Evolutionary conservation across 2,329 filamentous ascomycete genomes (phyloP), one percentile per base, ranked within the genome.

Genomic region (Cladosporium sp.): DNA sequence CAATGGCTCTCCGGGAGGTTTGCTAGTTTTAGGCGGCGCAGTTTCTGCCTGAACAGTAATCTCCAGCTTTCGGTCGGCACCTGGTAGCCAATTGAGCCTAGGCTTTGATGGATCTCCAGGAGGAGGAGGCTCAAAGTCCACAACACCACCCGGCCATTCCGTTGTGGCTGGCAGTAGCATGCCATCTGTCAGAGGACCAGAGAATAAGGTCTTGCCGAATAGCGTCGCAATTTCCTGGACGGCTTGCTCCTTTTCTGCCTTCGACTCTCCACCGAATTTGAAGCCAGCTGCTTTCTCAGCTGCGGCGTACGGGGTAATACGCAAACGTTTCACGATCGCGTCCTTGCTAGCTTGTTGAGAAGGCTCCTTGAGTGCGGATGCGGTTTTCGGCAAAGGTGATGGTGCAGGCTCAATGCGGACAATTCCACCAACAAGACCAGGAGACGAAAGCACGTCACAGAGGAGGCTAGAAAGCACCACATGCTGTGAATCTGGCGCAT

Each of bases 111-210:
- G 46, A 66, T 69, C 29, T 74, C 77, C 53, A 53, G 59, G 49
- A 16, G 71, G 66, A 11, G 79, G 68, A 29, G 82, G 81, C 36
- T 93, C 85, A 60, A 96, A 88, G 60, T 84, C 84, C 46, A 96
- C 62, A 20, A 96, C 79, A 1, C 89, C 92, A 2, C 93, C 93
- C 55, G 90, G 83, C 83, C 92, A 96, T 72, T 81, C 52, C 77
- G 74, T 49, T 76, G 77, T 30, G 74, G 83, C 59, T 1, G 79
- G 80, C 16, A 98, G 70, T 12, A 96, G 70, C 71, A 92, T 86
- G 2, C 92, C 91, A 67, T 98, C 89, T 0, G 91, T 96, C 43
- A 98, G 66, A 4, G 93, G 90, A 0, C 93, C 93, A 49, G 86
- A 80, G 1, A 97, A 72, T 15, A 97, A 67, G 1, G 85, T 82